These are phyloP conservation scores for Calonectria henricotiae DNA, from an alignment of 2,329 filamentous ascomycete genomes.

Conservation along the genomic window DNA sequence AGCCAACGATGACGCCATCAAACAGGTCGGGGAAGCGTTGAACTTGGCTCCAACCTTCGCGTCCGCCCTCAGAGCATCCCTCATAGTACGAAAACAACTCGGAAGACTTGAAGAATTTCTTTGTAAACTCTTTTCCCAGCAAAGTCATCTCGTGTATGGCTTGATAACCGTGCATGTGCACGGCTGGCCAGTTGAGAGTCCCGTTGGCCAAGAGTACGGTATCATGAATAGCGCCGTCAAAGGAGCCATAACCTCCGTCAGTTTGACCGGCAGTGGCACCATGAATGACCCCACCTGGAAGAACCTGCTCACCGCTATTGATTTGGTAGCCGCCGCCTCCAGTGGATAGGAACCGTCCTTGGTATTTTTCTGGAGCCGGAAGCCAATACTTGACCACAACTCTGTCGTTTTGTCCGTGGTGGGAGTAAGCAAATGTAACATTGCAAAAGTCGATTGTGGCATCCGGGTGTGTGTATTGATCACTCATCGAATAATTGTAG, in stretches of 20 bases:
- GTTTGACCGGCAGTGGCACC: slow-evolving; percentile 10
- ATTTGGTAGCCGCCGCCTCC: slow-evolving; percentile 6
- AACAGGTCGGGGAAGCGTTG: slow-evolving; percentile 1
- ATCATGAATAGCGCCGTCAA: slow-evolving; percentile 1
- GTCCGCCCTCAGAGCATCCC: slow-evolving; percentile 15
- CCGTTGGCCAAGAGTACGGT: not conserved
- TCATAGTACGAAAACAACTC: slow-evolving; percentile 15
- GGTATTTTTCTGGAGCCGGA: slow-evolving; percentile 4
- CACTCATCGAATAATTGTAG: not conserved
- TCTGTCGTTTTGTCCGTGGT: not conserved
- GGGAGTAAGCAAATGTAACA: slow-evolving; percentile 10
- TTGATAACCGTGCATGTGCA: slow-evolving; percentile 8
- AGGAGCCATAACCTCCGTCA: slow-evolving; percentile 12
- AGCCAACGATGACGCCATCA: not conserved
- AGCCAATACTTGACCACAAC: slow-evolving; percentile 20
- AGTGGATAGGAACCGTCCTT: not conserved
- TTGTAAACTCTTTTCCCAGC: not conserved
- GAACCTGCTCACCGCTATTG: not conserved
- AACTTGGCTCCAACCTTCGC: slow-evolving; percentile 11
- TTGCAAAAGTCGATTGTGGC: slow-evolving; percentile 7
- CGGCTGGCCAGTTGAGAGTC: slow-evolving; percentile 1
- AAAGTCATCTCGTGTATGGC: slow-evolving; percentile 1
- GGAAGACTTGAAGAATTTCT: slow-evolving; percentile 6
- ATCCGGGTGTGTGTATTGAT: not conserved
- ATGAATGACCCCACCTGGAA: slow-evolving; percentile 11